Base-by-base conservation (phyloP, 2,329 filamentous ascomycete species). In the Colletotrichum euphorbiae region DNA sequence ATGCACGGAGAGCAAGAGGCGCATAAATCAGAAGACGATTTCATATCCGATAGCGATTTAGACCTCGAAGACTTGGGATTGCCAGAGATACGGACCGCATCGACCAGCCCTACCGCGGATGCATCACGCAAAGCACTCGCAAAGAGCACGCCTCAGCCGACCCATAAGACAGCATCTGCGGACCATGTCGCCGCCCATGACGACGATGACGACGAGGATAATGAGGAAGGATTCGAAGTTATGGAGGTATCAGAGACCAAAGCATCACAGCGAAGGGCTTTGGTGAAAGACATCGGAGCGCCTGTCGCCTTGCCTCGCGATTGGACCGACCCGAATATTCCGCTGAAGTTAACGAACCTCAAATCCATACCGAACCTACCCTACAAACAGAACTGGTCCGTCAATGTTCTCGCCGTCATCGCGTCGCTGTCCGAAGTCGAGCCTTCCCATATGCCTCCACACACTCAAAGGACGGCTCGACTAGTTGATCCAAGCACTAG, bases 371-470 rank as follows among this genome's bases (percentile, higher is more conserved):
- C 85, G 0, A 77, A 82, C 67, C 80, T 88, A 1, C 85, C 85
- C 2, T 88, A 85, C 75, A 82, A 83, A 60, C 85, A 87, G 67
- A 88, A 88, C 73, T 89, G 85, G 85, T 83, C 83, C 51, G 81
- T 84, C 74, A 88, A 88, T 69, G 77, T 87, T 6, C 80, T 89
- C 3, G 84, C 80, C 62, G 79, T 88, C n/a, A 69, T 88, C 3
- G 75, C 78, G 0, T 80, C 81, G 1, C 75, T 88, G 3, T 84
- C 83, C 0, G 79, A 77, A 0, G 75, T 87, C 15, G 83, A 87
- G 66, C 78, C 85, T 1, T 84, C 83, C 0, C 78, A 81, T 3
- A 76, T 87, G 6, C 83, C 82, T 1, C 85, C 85, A 0, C 80
- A 81, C 67, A 79, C 73, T n/a, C 86, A 87, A 71, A 80, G 85